phyloP scores from a whole-genome alignment of 495 filamentous ascomycete species.

The Apiosordaria backusii region DNA sequence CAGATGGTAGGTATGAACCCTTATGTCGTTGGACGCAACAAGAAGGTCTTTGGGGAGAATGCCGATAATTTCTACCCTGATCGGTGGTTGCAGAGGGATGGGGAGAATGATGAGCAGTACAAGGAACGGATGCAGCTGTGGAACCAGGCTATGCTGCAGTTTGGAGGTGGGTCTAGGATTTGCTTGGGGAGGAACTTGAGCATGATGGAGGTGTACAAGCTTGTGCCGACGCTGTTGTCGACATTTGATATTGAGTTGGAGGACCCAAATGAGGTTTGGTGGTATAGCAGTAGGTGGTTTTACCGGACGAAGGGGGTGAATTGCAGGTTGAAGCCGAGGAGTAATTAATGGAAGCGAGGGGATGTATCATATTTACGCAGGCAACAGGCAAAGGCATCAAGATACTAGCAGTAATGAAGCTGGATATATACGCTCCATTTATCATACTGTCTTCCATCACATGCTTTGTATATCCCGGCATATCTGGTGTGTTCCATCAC shows the following conservation, averaged over 20 bases:
- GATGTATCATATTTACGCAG: neutral
- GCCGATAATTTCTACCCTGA: slow-evolving; percentile 53
- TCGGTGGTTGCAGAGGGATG: slow-evolving; percentile 35
- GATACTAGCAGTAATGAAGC: neutral
- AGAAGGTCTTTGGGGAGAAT: slow-evolving; percentile 46
- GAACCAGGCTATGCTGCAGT: slow-evolving; percentile 38
- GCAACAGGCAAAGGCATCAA: too few species aligned
- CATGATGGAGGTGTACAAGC: slow-evolving; percentile 62
- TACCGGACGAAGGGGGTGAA: slow-evolving; percentile 20
- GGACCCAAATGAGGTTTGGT: slow-evolving; percentile 24
- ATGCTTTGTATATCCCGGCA: too few species aligned
- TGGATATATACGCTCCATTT: neutral
- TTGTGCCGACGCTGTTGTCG: slow-evolving; percentile 57
- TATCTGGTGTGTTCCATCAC: neutral
- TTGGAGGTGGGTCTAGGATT: slow-evolving; percentile 59
- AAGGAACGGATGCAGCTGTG: slow-evolving; percentile 21
- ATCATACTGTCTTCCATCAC: neutral
- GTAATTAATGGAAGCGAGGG: neutral
- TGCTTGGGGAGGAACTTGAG: slow-evolving; percentile 65
- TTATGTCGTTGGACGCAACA: slow-evolving; percentile 37
- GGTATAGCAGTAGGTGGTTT: slow-evolving; percentile 24
- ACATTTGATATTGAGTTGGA: slow-evolving; percentile 43
- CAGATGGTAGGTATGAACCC: slow-evolving; percentile 33
- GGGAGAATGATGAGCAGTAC: slow-evolving; percentile 26
- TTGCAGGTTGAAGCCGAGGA: slow-evolving; percentile 18